phyloP scores from a whole-genome alignment of 768 basidiomycete species.

The Naganishia antarctica region DNA sequence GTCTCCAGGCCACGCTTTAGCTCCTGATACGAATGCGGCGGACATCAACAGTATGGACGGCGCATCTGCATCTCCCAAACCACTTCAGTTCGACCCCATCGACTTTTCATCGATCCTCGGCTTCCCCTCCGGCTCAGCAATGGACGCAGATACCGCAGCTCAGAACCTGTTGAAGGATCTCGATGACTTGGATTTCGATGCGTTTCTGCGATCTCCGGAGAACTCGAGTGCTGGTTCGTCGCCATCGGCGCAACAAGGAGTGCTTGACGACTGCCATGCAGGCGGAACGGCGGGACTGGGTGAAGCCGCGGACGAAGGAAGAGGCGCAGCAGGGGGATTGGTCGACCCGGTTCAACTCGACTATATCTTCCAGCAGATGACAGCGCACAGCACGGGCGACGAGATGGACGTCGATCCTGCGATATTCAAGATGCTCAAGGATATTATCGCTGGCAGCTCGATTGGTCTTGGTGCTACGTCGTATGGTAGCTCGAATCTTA shows the following conservation, averaged over 20 bases:
- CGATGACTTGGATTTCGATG: slow-evolving; percentile 8
- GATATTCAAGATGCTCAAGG: not conserved
- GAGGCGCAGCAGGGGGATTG: not conserved
- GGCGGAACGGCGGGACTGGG: not conserved
- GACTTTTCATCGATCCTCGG: not conserved
- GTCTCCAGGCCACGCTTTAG: not conserved
- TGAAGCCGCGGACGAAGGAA: too few relatives aligned
- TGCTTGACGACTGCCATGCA: not conserved
- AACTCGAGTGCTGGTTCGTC: not conserved
- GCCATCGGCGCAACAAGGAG: not conserved
- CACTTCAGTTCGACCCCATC: slow-evolving; percentile 12
- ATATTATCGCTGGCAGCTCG: not conserved
- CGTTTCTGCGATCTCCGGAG: slow-evolving; percentile 2
- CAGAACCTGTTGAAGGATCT: slow-evolving; percentile 15
- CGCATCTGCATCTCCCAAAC: not conserved
- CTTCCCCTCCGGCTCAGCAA: not conserved
- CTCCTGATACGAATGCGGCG: not conserved
- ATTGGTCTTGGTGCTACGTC: too few relatives aligned
- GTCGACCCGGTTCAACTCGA: not conserved
- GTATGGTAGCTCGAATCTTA: too few relatives aligned
- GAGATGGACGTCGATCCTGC: slow-evolving; percentile 11
- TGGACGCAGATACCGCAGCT: not conserved
- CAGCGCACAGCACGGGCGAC: not conserved
- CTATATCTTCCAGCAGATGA: slow-evolving; percentile 5
- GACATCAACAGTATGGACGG: not conserved